These are phyloP conservation scores for Cercospora sesami DNA, from an alignment of 2,329 filamentous ascomycete species.

Conservation along the genomic window DNA sequence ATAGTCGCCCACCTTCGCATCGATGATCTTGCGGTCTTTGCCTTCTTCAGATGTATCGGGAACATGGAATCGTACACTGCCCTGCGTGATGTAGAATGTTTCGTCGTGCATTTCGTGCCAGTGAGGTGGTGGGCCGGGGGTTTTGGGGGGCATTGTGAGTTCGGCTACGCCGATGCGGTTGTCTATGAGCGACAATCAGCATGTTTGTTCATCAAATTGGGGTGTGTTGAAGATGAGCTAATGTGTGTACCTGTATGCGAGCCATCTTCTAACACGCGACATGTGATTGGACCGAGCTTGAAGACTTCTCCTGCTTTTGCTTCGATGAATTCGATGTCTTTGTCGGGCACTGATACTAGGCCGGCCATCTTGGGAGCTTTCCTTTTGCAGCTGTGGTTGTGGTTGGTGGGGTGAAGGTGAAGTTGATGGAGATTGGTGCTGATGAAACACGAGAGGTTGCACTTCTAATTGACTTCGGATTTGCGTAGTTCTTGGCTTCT, in stretches of 20 bases:
- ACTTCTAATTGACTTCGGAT: not conserved
- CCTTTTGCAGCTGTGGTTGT: not conserved
- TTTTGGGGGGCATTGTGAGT: slow-evolving; percentile 52
- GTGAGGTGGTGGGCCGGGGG: slow-evolving; percentile 51
- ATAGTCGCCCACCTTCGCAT: slow-evolving; percentile 56
- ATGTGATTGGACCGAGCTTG: slow-evolving; percentile 52
- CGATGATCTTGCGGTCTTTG: slow-evolving; percentile 37
- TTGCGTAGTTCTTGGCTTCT: not conserved
- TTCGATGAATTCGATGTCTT: slow-evolving; percentile 52
- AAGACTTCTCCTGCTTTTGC: slow-evolving; percentile 52
- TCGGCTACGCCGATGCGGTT: slow-evolving; percentile 52
- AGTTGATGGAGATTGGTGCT: not conserved
- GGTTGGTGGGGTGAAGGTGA: not conserved
- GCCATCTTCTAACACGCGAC: slow-evolving; percentile 55
- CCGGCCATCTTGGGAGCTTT: slow-evolving; percentile 22
- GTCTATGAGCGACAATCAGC: slow-evolving; percentile 36
- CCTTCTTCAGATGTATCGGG: slow-evolving; percentile 35
- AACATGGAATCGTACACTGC: slow-evolving; percentile 54
- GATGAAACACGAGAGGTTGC: not conserved
- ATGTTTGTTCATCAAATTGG: not conserved
- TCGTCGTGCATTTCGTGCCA: slow-evolving; percentile 62
- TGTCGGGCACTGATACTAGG: slow-evolving; percentile 42
- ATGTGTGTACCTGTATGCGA: slow-evolving; percentile 48
- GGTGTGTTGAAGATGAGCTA: not conserved
- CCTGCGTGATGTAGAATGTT: slow-evolving; percentile 57